Evolutionary conservation across 495 filamentous ascomycete genomes (phyloP), one percentile per base, ranked within the genome.

Genomic region (Aspergillus incahuasiensis): DNA sequence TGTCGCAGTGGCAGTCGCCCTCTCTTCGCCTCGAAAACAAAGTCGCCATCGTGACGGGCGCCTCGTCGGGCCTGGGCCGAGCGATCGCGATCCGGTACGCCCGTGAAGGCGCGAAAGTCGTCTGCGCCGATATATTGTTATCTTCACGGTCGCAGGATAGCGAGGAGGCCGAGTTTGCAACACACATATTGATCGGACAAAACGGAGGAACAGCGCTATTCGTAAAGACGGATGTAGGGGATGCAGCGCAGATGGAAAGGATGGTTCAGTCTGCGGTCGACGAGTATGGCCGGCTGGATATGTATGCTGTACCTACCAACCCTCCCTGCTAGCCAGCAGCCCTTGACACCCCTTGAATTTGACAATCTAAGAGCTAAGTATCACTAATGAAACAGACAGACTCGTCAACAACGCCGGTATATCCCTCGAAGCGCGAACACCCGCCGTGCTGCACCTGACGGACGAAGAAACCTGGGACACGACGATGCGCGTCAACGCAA

Each of bases 351-450:
- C n/a, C n/a, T n/a, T n/a, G n/a, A n/a, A n/a, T n/a, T n/a, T n/a
- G n/a, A n/a, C n/a, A n/a, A n/a, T n/a, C n/a, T n/a, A n/a, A n/a
- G n/a, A n/a, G n/a, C n/a, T n/a, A n/a, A n/a, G n/a, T n/a, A n/a
- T n/a, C n/a, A n/a, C n/a, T n/a, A n/a, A n/a, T n/a, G n/a, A n/a
- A n/a, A n/a, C n/a, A n/a, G n/a, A n/a, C 47, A 78, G 73, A 13
- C 65, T 84, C 59, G 70, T 79, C 40, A 82, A 81, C 56, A 82
- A 84, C 57, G 79, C 79, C 12, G 80, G 79, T 9, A 69, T 78
- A 2, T 41, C 30, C 11, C 20, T 59, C n/a, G 56, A 67, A 30
- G 60, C 54, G 42, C 48, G 30, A 0, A 30, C 41, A 4, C 65
- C 67, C 0, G 43, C 50, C 11, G 42, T 78, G 12, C 18, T 35